Percentiles rank a stretch among this genome's conserved stretches.
These are phyloP conservation scores for Camellia japonica DNA, from an alignment of 148 eudicot genomes.

Conservation along the genomic window DNA sequence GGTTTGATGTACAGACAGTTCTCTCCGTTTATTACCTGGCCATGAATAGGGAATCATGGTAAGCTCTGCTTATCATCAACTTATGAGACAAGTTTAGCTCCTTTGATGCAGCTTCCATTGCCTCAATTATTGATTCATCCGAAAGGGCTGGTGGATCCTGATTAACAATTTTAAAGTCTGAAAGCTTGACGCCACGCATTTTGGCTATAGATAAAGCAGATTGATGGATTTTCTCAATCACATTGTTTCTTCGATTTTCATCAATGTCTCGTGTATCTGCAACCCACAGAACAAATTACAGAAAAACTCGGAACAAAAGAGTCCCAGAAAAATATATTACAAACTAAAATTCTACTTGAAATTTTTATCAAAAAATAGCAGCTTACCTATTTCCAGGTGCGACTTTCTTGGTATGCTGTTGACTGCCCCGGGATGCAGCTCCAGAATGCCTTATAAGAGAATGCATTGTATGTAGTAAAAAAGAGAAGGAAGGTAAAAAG, in stretches of 20 bases:
- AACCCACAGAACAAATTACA: neutral
- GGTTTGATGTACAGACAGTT: neutral
- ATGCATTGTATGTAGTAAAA: neutral
- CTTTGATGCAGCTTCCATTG: constrained; percentile 72
- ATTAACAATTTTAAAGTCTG: constrained; percentile 78
- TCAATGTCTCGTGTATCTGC: constrained; percentile 89
- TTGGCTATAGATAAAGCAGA: constrained; percentile 74
- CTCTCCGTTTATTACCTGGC: constrained; percentile 57
- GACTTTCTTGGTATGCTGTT: constrained; percentile 98
- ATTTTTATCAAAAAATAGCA: neutral
- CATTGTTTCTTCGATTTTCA: constrained; percentile 72
- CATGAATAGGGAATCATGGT: constrained; percentile 97
- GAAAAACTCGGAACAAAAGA: neutral
- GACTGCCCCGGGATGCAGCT: constrained; percentile 93
- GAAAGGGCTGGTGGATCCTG: constrained; percentile 95
- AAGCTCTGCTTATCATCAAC: constrained; percentile 96
- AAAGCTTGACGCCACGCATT: constrained; percentile 67
- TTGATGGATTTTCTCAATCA: constrained; percentile 71
- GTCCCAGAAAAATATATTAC: neutral
- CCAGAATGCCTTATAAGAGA: constrained; percentile 65
- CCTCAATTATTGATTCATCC: constrained; percentile 57
- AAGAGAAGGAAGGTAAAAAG: neutral
- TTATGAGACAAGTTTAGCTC: constrained; percentile 71
- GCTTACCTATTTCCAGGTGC: constrained; percentile 84
- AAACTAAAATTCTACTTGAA: neutral